These are phyloP conservation scores for Entonaema liquescens DNA, from an alignment of 495 filamentous ascomycete genomes.

Conservation along the genomic window DNA sequence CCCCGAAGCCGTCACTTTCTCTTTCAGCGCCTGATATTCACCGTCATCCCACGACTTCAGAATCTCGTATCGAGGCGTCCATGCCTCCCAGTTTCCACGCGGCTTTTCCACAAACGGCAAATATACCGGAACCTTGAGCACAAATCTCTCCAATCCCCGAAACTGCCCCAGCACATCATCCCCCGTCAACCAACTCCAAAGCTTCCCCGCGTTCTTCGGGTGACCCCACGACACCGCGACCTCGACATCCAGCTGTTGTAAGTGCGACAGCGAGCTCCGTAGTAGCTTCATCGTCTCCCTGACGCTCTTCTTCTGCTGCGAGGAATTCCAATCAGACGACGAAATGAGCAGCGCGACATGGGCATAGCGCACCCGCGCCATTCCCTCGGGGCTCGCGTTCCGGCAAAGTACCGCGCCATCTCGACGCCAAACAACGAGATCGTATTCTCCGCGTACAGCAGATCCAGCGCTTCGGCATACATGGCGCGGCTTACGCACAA, in stretches of 20 bases:
- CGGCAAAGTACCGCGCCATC: constrained; percentile 30
- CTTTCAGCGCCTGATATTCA: constrained; percentile 32
- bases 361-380: constrained; percentile 25
- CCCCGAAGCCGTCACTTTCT: neutral
- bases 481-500: constrained; percentile 22
- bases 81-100: neutral
- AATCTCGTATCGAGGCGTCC: constrained; percentile 10
- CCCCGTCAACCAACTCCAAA: constrained; percentile 32
- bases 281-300: constrained; percentile 15
- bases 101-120: neutral
- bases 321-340: constrained; percentile 10
- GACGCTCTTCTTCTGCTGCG: constrained; percentile 8
- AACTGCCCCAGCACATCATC: constrained; percentile 30
- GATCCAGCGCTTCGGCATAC: constrained; percentile 22
- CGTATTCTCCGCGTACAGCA: constrained; percentile 31
- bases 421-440: constrained; percentile 36
- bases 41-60: constrained; percentile 24
- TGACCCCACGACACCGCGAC: constrained; percentile 29
- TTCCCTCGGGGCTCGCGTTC: constrained; percentile 33
- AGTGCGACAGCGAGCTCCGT: neutral
- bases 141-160: constrained; percentile 26
- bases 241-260: constrained; percentile 36
- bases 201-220: constrained; percentile 23
- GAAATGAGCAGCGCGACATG: constrained; percentile 28
- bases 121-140: constrained; percentile 31